Evolutionary conservation across 805 yeast species (phyloP).

Genomic region (Lipomyces orientalis): DNA sequence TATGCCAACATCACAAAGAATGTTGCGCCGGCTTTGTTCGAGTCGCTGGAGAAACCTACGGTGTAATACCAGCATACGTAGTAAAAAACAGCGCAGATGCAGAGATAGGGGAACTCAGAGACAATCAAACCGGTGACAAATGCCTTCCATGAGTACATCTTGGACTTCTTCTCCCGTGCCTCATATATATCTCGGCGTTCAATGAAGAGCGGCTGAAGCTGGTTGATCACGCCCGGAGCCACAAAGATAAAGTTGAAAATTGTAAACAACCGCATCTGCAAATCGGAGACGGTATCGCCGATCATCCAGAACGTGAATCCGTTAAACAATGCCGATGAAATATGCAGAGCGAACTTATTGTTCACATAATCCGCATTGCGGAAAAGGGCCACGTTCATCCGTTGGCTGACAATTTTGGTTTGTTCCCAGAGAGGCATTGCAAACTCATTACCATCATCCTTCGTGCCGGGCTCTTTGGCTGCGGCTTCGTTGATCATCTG

Average conservation of each 20-base stretch:
- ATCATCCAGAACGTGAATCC: constrained; percentile 75
- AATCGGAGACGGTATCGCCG: constrained; percentile 57
- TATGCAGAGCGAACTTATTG: constrained; percentile 59
- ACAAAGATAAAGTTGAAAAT: constrained; percentile 61
- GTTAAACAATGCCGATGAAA: constrained; percentile 57
- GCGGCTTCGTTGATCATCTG: not conserved
- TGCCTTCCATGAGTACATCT: constrained; percentile 72
- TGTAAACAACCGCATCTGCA: constrained; percentile 64
- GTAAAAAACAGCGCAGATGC: constrained; percentile 55
- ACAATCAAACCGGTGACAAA: constrained; percentile 60
- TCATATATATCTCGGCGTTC: constrained; percentile 66
- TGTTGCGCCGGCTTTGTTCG: too few species aligned
- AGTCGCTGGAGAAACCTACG: constrained; percentile 42
- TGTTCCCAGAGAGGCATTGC: constrained; percentile 45
- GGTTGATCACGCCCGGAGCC: constrained; percentile 60
- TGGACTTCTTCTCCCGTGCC: constrained; percentile 70
- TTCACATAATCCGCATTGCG: constrained; percentile 66
- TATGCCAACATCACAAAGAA: too few species aligned
- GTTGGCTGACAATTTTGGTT: constrained; percentile 49
- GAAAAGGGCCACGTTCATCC: constrained; percentile 56
- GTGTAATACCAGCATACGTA: constrained; percentile 62
- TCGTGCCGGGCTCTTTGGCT: not conserved
- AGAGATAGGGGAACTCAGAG: constrained; percentile 65
- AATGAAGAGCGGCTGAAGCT: constrained; percentile 64
- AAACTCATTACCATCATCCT: constrained; percentile 22